phyloP scores from a whole-genome alignment of 352 stramenopile species.

The Peronospora farinosa region DNA sequence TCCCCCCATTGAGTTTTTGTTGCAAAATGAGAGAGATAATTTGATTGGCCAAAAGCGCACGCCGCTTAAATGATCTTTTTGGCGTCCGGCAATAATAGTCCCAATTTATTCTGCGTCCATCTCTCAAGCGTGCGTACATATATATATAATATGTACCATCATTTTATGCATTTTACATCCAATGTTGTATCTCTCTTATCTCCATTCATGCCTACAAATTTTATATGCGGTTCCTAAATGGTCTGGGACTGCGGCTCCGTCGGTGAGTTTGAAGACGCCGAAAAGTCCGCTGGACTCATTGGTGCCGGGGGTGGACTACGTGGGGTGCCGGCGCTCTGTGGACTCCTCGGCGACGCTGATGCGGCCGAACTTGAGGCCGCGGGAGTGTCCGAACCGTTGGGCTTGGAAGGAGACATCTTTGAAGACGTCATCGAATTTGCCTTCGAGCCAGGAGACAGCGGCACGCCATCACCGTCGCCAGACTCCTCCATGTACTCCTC shows the following conservation, averaged over 20 bases:
- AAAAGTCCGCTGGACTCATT: conserved; percentile 16
- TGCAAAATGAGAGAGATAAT: not conserved
- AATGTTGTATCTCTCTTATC: conserved; percentile 5
- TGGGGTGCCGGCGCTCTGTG: conserved; percentile 26
- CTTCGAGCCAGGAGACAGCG: conserved; percentile 36
- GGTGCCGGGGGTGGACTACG: conserved; percentile 25
- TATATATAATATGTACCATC: conserved; percentile 3
- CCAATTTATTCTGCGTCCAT: too few species aligned
- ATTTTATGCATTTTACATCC: conserved; percentile 24
- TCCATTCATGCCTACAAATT: conserved; percentile 9
- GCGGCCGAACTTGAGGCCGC: conserved; percentile 32
- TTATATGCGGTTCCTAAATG: conserved; percentile 27
- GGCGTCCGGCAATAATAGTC: too few species aligned
- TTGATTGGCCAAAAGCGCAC: too few species aligned
- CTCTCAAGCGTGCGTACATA: too few species aligned
- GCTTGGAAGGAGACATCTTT: conserved; percentile 29
- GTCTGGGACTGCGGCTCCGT: conserved; percentile 32
- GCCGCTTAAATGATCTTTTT: too few species aligned
- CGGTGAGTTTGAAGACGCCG: conserved; percentile 15
- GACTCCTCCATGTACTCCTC: conserved; percentile 32
- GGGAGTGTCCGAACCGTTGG: conserved; percentile 31
- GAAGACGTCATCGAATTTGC: conserved; percentile 32
- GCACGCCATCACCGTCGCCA: conserved; percentile 28
- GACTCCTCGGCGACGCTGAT: conserved; percentile 35
- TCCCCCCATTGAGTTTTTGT: not conserved